These are phyloP conservation scores for Gaillardinia entomophila DNA, from an alignment of 805 yeast species.

Conservation along the genomic window DNA sequence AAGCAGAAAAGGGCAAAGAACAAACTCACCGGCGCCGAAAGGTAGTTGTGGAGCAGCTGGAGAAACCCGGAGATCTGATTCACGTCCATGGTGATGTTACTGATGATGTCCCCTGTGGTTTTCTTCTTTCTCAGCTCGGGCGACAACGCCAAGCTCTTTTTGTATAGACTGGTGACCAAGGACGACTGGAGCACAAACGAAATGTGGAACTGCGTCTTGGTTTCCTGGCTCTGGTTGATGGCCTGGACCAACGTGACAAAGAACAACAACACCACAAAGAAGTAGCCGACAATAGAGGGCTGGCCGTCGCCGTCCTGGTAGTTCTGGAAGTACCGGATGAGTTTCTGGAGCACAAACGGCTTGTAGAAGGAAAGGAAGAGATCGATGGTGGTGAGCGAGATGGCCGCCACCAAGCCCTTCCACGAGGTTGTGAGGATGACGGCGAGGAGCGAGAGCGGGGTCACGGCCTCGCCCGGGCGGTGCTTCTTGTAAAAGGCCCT, in stretches of 20 bases:
- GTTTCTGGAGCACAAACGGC: constrained; percentile 25
- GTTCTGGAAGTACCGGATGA: constrained; percentile 20
- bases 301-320: constrained; percentile 4
- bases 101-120: constrained; percentile 19
- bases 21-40: constrained; percentile 17
- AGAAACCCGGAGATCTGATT: constrained; percentile 15
- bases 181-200: constrained; percentile 20
- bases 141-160: constrained; percentile 15
- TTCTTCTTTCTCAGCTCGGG: constrained; percentile 9
- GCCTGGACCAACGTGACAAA: constrained; percentile 16
- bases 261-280: constrained; percentile 20
- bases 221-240: constrained; percentile 16
- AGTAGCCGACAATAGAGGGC: constrained; percentile 22
- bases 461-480: not conserved
- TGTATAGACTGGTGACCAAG: constrained; percentile 16
- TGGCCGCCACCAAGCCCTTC: not conserved
- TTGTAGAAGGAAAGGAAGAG: constrained; percentile 16
- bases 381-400: constrained; percentile 7
- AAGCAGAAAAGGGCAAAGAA: constrained; percentile 14
- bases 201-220: constrained; percentile 7
- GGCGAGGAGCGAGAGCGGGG: not conserved
- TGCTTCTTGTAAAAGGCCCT: not conserved
- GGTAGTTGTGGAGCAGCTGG: constrained; percentile 13
- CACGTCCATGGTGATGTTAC: constrained; percentile 18
- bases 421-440: not conserved